These are phyloP conservation scores for Kalmusia sp. DNA, from an alignment of 2,329 filamentous ascomycete genomes.

Conservation along the genomic window DNA sequence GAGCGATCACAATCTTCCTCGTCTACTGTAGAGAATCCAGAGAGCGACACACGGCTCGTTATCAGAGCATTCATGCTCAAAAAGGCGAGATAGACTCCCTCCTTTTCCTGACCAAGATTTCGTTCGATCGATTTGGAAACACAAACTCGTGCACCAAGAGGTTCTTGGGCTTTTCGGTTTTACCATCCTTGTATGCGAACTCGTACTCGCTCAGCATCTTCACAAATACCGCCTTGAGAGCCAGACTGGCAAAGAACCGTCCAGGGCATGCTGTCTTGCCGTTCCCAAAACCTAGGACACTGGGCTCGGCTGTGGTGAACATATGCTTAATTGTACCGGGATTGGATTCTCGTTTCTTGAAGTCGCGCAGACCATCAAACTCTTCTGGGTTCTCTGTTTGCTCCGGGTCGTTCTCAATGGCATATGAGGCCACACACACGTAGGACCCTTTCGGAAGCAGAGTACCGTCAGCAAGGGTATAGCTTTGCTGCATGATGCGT, in stretches of 20 bases:
- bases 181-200: neutral
- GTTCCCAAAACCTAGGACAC: conserved; percentile 8
- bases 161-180: conserved; percentile 21
- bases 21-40: neutral
- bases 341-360: neutral
- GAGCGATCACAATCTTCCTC: neutral
- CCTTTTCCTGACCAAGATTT: conserved; percentile 20
- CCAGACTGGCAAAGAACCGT: conserved; percentile 11
- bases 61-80: neutral
- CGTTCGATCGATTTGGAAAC: conserved; percentile 20
- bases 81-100: neutral
- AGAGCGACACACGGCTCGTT: no score
- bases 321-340: neutral
- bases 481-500: conserved; percentile 7
- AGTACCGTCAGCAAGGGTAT: conserved; percentile 9
- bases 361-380: conserved; percentile 14
- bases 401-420: conserved; percentile 11
- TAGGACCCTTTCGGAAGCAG: conserved; percentile 9
- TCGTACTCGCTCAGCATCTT: conserved; percentile 11
- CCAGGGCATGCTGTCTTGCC: conserved; percentile 13
- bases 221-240: conserved; percentile 9
- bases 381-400: neutral
- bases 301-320: conserved; percentile 1
- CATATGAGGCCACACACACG: conserved; percentile 9
- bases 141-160: conserved; percentile 29